Conservation (phyloP, 306 rosid species). For the Cicer judaicum region DNA sequence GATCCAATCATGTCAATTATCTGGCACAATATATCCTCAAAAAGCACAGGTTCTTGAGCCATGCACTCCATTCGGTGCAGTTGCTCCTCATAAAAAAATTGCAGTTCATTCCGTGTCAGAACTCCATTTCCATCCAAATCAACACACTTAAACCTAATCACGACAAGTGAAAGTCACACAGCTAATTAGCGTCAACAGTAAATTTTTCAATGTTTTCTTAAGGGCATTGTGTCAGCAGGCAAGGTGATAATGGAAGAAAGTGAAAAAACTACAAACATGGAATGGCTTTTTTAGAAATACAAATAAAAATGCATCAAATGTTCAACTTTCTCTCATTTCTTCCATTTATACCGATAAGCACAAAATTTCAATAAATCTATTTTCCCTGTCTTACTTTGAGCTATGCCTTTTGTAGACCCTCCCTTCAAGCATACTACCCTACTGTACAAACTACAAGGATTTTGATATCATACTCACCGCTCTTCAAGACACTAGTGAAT, state of each 20-base stretch:
- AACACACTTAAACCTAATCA: slow-evolving; percentile 92
- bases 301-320: background rate
- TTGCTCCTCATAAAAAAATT: slow-evolving; percentile 98
- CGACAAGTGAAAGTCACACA: slow-evolving; percentile 39
- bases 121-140: slow-evolving; percentile 97
- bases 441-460: background rate
- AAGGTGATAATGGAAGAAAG: slow-evolving; percentile 12
- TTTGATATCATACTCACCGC: background rate
- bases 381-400: slow-evolving; percentile 1
- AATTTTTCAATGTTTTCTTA: slow-evolving; percentile 22
- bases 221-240: background rate
- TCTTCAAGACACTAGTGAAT: background rate
- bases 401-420: background rate
- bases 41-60: slow-evolving; percentile 99
- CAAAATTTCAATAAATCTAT: slow-evolving; percentile 2
- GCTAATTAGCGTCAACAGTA: slow-evolving; percentile 37
- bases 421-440: slow-evolving; percentile 7
- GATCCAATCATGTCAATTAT: slow-evolving; percentile 95
- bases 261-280: background rate
- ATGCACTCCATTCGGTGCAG: slow-evolving; percentile 99
- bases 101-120: slow-evolving; percentile 90
- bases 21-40: slow-evolving; percentile 98
- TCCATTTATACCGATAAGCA: slow-evolving; percentile 28
- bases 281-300: background rate
- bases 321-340: slow-evolving; percentile 7